Evolutionary conservation across 2,329 filamentous ascomycete species (phyloP), one percentile per base, ranked within the genome.

Genomic region (Pyricularia pennisetigena): DNA sequence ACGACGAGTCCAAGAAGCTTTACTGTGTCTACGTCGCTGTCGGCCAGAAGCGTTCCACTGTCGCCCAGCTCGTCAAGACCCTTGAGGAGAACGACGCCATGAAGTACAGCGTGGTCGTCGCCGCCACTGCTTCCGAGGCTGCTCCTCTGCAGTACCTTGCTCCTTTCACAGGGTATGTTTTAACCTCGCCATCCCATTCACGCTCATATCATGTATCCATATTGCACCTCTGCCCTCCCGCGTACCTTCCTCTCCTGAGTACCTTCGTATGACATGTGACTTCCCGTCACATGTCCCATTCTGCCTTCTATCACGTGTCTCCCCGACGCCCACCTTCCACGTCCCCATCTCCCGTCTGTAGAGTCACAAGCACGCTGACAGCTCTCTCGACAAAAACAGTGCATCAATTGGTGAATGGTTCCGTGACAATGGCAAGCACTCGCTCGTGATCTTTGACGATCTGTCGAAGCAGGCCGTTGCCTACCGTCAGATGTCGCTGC

Each of bases 11-110:
- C 80, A 94, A 97, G 91, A 99, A 99, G 90, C 93, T 99, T 70
- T 99, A 97, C 92, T 98, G 94, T 81, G 86, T 99, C 83, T 99
- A 99, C 89, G 95, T 98, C 77, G 95, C 95, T 78, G 90, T 99
- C 76, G 95, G 95, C 78, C 95, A 99, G 89, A 99, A 99, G 90
- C 93, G 95, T 82, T 98, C 95, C 76, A 99, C 95, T 75, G 94
- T 99, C 76, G 95, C 95, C 74, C 95, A 99, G 88, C 90, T 99
- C 77, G 95, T 99, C 87, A 93, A 98, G 92, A 98, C 95, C 73
- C 92, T 99, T 69, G 94, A 98, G 89, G 94, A 98, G 90, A 97
- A 97, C 82, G 94, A 98, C 77, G 93, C 95, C 79, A 97, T 99
- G 93, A 97, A 97, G 86, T 99, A 98, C 88, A 90, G 86, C 74